Base-by-base conservation (phyloP, 495 filamentous ascomycete genomes). In the Podospora pseudocomata region DNA sequence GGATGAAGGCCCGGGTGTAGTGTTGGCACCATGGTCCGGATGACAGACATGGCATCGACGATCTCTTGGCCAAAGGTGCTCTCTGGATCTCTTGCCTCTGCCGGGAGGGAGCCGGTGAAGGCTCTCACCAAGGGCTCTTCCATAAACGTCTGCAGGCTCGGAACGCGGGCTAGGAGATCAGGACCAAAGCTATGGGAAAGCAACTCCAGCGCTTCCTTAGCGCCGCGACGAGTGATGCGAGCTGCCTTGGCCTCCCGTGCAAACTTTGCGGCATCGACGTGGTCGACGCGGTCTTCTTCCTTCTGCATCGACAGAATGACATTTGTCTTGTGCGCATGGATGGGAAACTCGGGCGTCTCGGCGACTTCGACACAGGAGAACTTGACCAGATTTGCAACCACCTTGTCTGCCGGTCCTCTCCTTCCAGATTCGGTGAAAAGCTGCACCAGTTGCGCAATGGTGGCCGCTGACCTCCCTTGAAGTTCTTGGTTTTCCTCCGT, bases 281-380 rank as follows among this genome's bases (percentile, higher is more conserved):
- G 92, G 72, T 98, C 96, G 71, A 92, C 90, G 58, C 96, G 87
- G 75, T 99, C 94, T 79, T 99, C 95, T 75, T 99, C 95, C 78
- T 98, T 99, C 68, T 92, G 89, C 69, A 99, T 86, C 0, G 95
- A 97, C 44, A 97, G 78, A 67, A 99, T 93, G 9, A 89, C 89
- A 68, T 87, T 88, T 59, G 89, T 90, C 63, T 94, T 87, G 27
- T 80, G 72, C 0, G 87, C 90, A 73, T 96, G 94, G 39, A 87
- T 86, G 16, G 87, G 87, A 77, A 97, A 98, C 72, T 97, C 96
- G 7, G 95, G 95, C 0, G 96, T 98, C 78, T 98, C 95, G 0
- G 96, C 95, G 5, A 94, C 96, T 73, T 99, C 95, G 68, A 96
- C 90, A 74, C 95, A 98, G 74, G 92, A 96, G 79, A 97, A 99